Evolutionary conservation across 1,284 basidiomycete genomes (phyloP), one percentile per base, ranked within the genome.

Genomic region (Naganishia sp.): DNA sequence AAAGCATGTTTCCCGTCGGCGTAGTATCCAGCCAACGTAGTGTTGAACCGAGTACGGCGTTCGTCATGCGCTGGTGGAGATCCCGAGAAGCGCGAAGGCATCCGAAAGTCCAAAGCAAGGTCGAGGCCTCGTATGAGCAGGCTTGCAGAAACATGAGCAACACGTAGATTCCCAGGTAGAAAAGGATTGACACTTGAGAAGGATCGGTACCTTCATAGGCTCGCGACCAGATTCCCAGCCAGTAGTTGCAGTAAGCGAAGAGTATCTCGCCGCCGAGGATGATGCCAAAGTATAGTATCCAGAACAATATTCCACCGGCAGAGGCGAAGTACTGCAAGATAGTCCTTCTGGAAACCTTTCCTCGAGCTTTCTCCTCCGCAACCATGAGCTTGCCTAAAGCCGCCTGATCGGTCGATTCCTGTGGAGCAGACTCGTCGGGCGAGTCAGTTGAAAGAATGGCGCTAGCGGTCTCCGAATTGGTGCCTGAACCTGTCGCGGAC

Each of bases 21-120:
- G 85, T 86, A 23, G 78, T 81, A 71, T 87, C 86, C 10, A 86
- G 75, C 81, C 84, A 86, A 75, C 84, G 79, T 65, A 86, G 75
- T 7, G 84, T 86, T 0, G 86, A 83, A 2, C 83, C 83, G 16
- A 88, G 81, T 16, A 88, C 80, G 9, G 83, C 81, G 25, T 82
- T 74, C n/a, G 88, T 77, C 25, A 90, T 83, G 50, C 78, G 77
- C 49, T 78, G 72, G 71, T 90, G 88, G 9, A 90, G 82, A 21
- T 75, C 76, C 63, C 82, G 80, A 2, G 86, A 86, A 2, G 88
- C 88, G 10, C 81, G 76, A 63, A 84, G 71, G 52, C 80, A 75
- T 9, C 83, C 83, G 33, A 78, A 73, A 31, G 83, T 75, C 72
- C 78, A 82, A n/a, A 79, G 63, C 4, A 80, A 70, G 54, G 80